These are phyloP conservation scores for Lepiota subincarnata DNA, from an alignment of 768 basidiomycete species.

Conservation along the genomic window DNA sequence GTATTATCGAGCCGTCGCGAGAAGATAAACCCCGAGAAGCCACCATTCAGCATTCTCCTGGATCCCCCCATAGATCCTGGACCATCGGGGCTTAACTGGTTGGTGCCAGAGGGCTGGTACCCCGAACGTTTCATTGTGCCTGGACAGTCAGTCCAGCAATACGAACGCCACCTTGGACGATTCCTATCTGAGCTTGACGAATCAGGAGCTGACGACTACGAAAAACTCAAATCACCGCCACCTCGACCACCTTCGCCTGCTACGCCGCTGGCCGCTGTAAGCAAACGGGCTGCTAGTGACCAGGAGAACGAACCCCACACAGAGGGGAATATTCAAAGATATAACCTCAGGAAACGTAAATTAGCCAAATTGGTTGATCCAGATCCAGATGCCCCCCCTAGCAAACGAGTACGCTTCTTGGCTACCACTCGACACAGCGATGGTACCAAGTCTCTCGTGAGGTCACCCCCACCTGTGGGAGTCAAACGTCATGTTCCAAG, in stretches of 20 bases:
- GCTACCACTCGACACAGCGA: background rate
- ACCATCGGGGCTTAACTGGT: background rate
- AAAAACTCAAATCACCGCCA: background rate
- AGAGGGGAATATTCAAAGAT: background rate
- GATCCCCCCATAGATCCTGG: slow-evolving; percentile 10
- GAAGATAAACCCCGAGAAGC: background rate
- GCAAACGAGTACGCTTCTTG: slow-evolving; percentile 1
- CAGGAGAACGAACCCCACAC: background rate
- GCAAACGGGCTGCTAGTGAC: background rate
- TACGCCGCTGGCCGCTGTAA: background rate
- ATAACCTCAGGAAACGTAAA: slow-evolving; percentile 4
- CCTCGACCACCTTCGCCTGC: background rate
- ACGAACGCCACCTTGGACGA: background rate
- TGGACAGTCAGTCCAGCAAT: slow-evolving; percentile 3
- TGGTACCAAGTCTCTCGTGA: background rate
- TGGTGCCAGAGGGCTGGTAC: background rate
- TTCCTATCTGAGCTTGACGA: background rate
- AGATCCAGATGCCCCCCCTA: background rate
- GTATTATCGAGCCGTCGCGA: background rate
- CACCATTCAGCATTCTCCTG: background rate
- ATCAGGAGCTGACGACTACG: background rate
- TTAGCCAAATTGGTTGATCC: background rate
- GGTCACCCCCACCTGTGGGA: slow-evolving; percentile 1
- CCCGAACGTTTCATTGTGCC: slow-evolving; percentile 6
- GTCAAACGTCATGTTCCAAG: slow-evolving; percentile 4